Evolutionary conservation across 495 filamentous ascomycete species (phyloP).

Genomic region (Penicillium pulvis): DNA sequence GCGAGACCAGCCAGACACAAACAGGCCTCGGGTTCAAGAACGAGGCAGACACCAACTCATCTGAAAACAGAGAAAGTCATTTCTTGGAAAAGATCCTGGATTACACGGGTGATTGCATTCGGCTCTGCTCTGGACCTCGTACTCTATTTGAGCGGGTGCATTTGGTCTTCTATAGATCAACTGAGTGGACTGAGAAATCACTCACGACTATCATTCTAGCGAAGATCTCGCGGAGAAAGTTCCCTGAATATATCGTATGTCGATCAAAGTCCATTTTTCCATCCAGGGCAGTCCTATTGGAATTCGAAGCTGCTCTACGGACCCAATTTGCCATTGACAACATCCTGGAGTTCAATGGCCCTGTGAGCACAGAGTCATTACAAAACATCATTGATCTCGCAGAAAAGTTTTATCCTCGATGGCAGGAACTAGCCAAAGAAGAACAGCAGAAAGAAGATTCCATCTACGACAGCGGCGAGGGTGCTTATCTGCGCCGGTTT

Average conservation of each 20-base stretch:
- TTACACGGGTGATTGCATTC: slow-evolving; percentile 79
- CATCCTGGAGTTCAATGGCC: slow-evolving; percentile 81
- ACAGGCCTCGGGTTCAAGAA: slow-evolving; percentile 65
- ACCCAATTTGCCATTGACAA: slow-evolving; percentile 82
- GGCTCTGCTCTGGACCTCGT: slow-evolving; percentile 72
- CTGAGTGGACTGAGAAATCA: slow-evolving; percentile 97
- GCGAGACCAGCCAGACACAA: slow-evolving; percentile 71
- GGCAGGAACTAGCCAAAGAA: slow-evolving; percentile 71
- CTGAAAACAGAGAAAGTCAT: slow-evolving; percentile 56
- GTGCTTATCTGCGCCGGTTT: slow-evolving; percentile 87
- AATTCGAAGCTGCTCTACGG: slow-evolving; percentile 86
- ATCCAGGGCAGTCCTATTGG: slow-evolving; percentile 71
- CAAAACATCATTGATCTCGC: slow-evolving; percentile 72
- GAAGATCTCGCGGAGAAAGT: slow-evolving; percentile 82
- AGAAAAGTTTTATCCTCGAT: slow-evolving; percentile 75
- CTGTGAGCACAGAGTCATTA: slow-evolving; percentile 63
- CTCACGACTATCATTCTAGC: slow-evolving; percentile 93
- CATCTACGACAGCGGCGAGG: slow-evolving; percentile 82
- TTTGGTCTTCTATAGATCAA: slow-evolving; percentile 93
- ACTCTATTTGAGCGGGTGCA: slow-evolving; percentile 92
- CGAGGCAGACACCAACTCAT: slow-evolving; percentile 52
- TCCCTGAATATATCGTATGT: slow-evolving; percentile 87
- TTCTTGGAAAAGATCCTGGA: slow-evolving; percentile 76
- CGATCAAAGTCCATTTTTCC: slow-evolving; percentile 87
- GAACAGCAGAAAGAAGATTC: slow-evolving; percentile 80